Base-by-base conservation (phyloP, 1,284 basidiomycete species). In the Mrakiaceae sp. region DNA sequence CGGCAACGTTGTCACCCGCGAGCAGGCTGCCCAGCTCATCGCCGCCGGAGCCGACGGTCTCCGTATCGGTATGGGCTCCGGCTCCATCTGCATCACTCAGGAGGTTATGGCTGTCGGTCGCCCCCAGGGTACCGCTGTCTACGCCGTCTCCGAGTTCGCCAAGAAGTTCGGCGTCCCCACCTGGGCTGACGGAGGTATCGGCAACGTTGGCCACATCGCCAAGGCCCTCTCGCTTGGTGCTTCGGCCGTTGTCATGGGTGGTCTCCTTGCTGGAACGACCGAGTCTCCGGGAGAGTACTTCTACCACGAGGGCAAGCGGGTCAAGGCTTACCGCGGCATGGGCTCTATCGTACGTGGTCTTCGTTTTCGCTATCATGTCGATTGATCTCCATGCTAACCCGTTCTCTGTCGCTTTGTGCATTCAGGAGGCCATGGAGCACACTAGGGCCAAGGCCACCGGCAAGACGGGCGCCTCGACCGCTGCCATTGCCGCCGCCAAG, bases 101-200 rank as follows among this genome's bases (percentile, higher is more conserved):
- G 95, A 99, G 76, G 90, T 99, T 72, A 98, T 98, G 90, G 95
- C 96, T n/a, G 95, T 98, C 64, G 96, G 95, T 46, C 86, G 95
- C 48, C 96, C 95, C 1, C 95, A 99, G 77, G 95, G 94, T 10
- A 96, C 94, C 0, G 95, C 96, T 11, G 93, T 98, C 11, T 88
- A 90, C 76, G 87, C 90, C 56, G 95, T 98, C 11, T 85, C 94
- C 42, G 92, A 98, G 79, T 98, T 98, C 72, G 86, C 94, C 42
- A 82, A 77, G 77, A 85, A 87, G 74, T 98, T 99, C 75, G 96
- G 95, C 54, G 87, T 99, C 1, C 96, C 95, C 7, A 91, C 96
- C 71, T 90, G 98, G 69, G 95, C 96, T n/a, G 96, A 99, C 74
- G 95, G 95, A 64, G 95, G 96, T 64, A 87, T 99, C 71, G 79